Base-by-base conservation (phyloP, 306 rosid genomes). In the Vicia faba region DNA sequence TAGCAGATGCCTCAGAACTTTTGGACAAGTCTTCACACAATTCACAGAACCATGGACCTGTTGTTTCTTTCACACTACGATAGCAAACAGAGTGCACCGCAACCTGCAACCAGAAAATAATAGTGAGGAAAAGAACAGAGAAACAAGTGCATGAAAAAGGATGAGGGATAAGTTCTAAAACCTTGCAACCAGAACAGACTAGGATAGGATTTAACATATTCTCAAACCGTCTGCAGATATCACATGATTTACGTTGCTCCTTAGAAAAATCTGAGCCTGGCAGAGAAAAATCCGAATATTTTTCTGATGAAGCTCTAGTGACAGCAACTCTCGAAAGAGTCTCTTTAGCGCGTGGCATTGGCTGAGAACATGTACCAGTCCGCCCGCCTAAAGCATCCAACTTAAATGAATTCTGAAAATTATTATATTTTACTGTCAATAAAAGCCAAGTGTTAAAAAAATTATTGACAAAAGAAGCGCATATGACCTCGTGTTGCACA, bases 1-100 rank as follows among this genome's bases (percentile, higher is more conserved):
- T 80, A 64, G 87, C 72, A 35, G 88, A 77, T 46, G 79, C 75
- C 39, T 83, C 90, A 36, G 83, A 79, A 43, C 72, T 71, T 73
- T 84, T 78, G 31, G 88, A 85, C 50, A 80, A 64, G 58, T 85
- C 91, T 75, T 86, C 97, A 85, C 99, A 95, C 62, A 95, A 75
- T 68, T 95, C 97, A 82, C 99, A 95, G 72, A 77, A 82, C 99
- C 99, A 95, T 41, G 97, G 99, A 66, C 99, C 99, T 3, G 81
- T 78, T 18, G 93, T 82, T 76, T 86, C 96, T 74, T 83, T 87
- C 68, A 85, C 82, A 54, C 88, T 79, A 16, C 89, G 89, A 79
- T 95, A 95, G 83, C 99, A 95, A 74, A 79, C 89, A 85, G 89
- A 81, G 87, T 95, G 99, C 72, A 95, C 97, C 2, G 91, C 83